Base-by-base conservation (phyloP, 106 monocot genomes). In the Hemerocallis citrina region DNA sequence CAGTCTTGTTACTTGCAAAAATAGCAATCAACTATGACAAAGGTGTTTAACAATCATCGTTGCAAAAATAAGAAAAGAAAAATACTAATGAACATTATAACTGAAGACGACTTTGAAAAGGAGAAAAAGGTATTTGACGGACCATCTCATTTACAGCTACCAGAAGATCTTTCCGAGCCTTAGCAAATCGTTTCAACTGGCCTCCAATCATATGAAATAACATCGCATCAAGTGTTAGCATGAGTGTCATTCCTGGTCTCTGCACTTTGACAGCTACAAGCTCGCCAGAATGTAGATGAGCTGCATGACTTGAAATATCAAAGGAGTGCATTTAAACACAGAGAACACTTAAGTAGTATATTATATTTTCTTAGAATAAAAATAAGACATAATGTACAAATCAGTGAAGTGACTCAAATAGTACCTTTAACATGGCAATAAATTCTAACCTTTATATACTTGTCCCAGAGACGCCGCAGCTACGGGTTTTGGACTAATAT, bases 91-190 rank as follows among this genome's bases (percentile, higher is more conserved):
- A 54, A 12, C 8, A 20, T 4, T 21, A 57, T 21, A 57, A 35
- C 14, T 21, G 35, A 31, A 55, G 32, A 55, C 55, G 28, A 15
- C 6, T 29, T 30, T 17, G 28, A 38, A 19, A 55, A 32, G 13
- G 7, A 39, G 43, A 13, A 24, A 36, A 34, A 47, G 21, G 10
- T 10, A 9, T 29, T 25, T 32, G 21, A 22, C 65, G 33, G 60
- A 90, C 96, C 90, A 96, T 79, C 68, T 96, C 90, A 81, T 96
- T 96, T 2, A 96, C 87, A 42, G 96, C 90, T 47, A 84, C 96
- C 54, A 96, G 52, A 24, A 96, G 64, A 72, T 96, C 96, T 74
- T 96, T 96, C 50, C 84, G 75, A 75, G 96, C 96, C 47, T 87
- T 96, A 27, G 96, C 83, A 84, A 96, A 96, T 40, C 90, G 75